Base-by-base conservation (phyloP, 768 basidiomycete genomes). In the Termitomyces sp. region DNA sequence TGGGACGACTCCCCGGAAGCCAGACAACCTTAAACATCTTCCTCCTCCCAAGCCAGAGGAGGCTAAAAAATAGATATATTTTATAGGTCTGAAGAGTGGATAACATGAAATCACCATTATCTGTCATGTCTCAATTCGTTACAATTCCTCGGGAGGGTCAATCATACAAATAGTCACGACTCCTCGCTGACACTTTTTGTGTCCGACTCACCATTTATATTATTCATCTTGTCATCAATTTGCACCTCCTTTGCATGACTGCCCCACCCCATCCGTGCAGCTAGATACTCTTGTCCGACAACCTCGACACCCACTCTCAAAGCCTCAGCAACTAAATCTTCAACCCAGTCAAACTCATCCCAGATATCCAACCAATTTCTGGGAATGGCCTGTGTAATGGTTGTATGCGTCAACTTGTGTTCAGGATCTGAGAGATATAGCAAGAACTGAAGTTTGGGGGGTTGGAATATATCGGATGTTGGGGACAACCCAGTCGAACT, bases 341-440 rank as follows among this genome's bases (percentile, higher is more conserved):
- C 97, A 12, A 98, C 94, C 97, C 97, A 96, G 41, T 91, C 88
- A 67, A 93, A 89, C 59, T 86, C 79, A 64, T 97, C 95, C 86
- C 94, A 96, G 41, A 94, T 74, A 5, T 85, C 84, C 52, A 98
- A 68, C 97, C 97, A 99, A 47, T 79, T 74, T n/a, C 73, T 76
- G 0, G 96, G 94, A 20, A 95, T 77, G 5, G 84, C 78, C 67
- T 98, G 97, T 5, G 92, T 91, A 46, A 91, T 68, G 0, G 91
- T 91, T 6, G 85, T 85, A 64, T 87, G 86, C 6, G 77, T 75
- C 50, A 98, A 75, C 33, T 85, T 76, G 67, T 98, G 94, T 5
- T 74, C 76, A 11, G 94, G 93, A 70, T 98, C 96, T 35, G 74
- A 74, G 2, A 92, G 75, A 57, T 86, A 78, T 32, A 92, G 66